Base-by-base conservation (phyloP, 129 eudicot genomes). In the Artemisia tridentata region DNA sequence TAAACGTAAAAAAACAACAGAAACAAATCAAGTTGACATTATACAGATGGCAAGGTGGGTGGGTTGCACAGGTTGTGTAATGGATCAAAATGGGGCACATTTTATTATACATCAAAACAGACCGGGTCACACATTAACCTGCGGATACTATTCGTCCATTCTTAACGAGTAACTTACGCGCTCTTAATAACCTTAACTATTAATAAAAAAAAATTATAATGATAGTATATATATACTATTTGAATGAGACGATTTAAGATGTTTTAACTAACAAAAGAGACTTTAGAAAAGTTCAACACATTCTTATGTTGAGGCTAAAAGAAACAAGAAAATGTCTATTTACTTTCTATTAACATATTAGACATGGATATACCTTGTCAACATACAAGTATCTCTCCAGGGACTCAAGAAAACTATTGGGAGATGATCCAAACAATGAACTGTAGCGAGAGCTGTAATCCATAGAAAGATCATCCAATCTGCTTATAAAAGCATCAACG, bases 391-490 rank as follows among this genome's bases (percentile, higher is more conserved):
- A 91, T 80, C 82, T 85, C 68, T 91, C 96, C 23, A 91, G 71
- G 57, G 89, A 75, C 47, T 88, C 77, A 38, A 91, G 88, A 74
- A 91, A 77, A 48, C 17, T 73, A 82, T 88, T 91, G 7, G 96
- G 93, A 10, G 97, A 84, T 51, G 95, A 84, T 62, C 71, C 65
- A 17, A 91, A 68, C 23, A 96, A 86, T 16, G 96, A 86, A 80
- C 84, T 70, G 69, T 84, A 91, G 3, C 76, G 89, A 18, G 93
- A 60, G 81, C 96, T 86, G 60, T 82, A 91, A 52, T 76, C 84
- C 80, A 75, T 82, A n/a, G 93, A 84, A 75, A 88, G 97, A 72
- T 63, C 79, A 73, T 88, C 91, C 79, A 91, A 63, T 72, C 97
- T 84, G 62, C 80, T 83, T 49, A 88, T 60, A 68, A 91, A 91